Conservation (phyloP, 257 asterid genomes). For the Ilex aquifolium region DNA sequence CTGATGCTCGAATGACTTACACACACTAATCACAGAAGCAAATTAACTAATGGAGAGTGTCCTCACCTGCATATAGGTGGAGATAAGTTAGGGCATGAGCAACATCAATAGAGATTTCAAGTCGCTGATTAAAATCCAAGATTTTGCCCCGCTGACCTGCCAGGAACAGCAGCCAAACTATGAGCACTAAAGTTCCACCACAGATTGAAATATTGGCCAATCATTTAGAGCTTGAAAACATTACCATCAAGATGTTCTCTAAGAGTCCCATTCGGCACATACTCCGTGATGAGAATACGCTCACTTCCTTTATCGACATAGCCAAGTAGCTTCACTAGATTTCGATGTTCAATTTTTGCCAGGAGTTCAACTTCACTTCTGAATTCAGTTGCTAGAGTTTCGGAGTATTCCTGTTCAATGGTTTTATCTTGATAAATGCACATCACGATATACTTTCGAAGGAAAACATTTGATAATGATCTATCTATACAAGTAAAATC, state of each 20-base stretch:
- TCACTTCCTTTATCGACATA: constrained; percentile 80
- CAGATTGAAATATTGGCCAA: constrained; percentile 5
- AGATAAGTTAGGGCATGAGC: constrained; percentile 94
- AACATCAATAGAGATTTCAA: constrained; percentile 84
- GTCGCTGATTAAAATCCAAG: constrained; percentile 88
- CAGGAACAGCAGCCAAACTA: constrained; percentile 22
- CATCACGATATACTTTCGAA: background rate
- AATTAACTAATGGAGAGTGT: constrained; percentile 5
- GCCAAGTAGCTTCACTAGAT: constrained; percentile 91
- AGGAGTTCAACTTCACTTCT: constrained; percentile 92
- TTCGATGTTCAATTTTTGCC: constrained; percentile 93
- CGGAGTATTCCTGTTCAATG: constrained; percentile 52
- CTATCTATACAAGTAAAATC: too few species aligned
- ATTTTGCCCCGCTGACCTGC: constrained; percentile 67
- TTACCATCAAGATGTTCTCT: constrained; percentile 55
- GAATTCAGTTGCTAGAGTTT: constrained; percentile 57
- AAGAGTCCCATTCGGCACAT: constrained; percentile 90
- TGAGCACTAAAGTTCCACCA: constrained; percentile 5
- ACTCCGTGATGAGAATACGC: constrained; percentile 85
- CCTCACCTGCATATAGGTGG: constrained; percentile 84
- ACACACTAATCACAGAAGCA: constrained; percentile 7
- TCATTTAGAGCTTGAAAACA: background rate
- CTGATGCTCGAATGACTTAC: background rate
- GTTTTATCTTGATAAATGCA: constrained; percentile 1
- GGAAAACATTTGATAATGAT: background rate